Evolutionary conservation across 2,329 filamentous ascomycete species (phyloP), one percentile per base, ranked within the genome.

Genomic region (Sclerotiophoma versabilis): DNA sequence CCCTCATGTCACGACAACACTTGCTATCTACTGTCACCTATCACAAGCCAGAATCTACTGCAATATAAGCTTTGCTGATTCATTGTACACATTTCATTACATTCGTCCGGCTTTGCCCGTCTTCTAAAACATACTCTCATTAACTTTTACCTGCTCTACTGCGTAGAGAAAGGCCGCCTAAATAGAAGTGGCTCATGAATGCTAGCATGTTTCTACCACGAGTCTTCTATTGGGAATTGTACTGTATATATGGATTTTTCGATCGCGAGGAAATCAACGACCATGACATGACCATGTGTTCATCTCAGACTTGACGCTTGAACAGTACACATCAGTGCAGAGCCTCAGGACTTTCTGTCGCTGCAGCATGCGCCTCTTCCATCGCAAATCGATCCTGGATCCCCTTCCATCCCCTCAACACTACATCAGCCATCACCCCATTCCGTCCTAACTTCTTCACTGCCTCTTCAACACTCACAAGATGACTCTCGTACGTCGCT

Each of bases 401-500:
- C 1, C 64, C 75, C 48, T 76, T 73, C 79, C 79, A 81, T 1
- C 76, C 80, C 38, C 63, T 76, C 39, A 64, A 47, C 15, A 82
- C 75, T 12, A 82, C 80, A 69, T 82, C 77, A 26, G 72, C 77
- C 75, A 75, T 73, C 5, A 80, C 69, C 9, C 62, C 72, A 4
- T 69, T 70, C 26, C 70, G 73, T 2, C 71, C 71, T 39, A 83
- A 49, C 59, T 69, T 75, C 59, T 57, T 29, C 11, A 75, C 60
- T 2, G 79, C 80, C 51, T 81, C 79, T 4, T 76, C 73, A 1
- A 82, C 65, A 2, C 71, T 62, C 41, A 82, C 52, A 34, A 83
- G 56, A 42, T 72, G 63, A 43, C 75, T 77, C 55, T 75, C 59
- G 63, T 81, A 83, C 49, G 72, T 61, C 29, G 63, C 61, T 60